Evolutionary conservation across 345 rosid genomes (phyloP), one percentile per base, ranked within the genome.

Genomic region (Lumnitzera littorea): DNA sequence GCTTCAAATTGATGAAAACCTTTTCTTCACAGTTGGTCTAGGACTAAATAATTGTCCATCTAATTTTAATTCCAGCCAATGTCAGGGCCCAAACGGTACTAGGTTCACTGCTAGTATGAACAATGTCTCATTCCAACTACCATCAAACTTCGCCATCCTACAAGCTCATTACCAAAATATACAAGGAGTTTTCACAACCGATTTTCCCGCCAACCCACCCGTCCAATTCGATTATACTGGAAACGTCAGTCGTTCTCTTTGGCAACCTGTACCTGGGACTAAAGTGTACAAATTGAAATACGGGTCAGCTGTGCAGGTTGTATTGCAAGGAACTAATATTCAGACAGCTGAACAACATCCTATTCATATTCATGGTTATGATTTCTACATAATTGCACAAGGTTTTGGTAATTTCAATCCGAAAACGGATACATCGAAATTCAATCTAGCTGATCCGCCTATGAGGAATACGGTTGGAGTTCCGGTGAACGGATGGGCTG

Each of bases 361-460:
- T 0, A 82, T 91, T 60, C 98, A 91, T 70, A 73, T 92, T 11
- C 98, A 92, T 5, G 98, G 98, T 64, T 84, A 92, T 41, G 91
- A 89, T 75, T 92, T 92, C 72, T 92, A 83, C 72, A 71, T 89
- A 13, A 46, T 92, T 13, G 98, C 79, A 1, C 74, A 76, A 66
- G 98, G 97, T 12, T 89, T 89, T 15, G 97, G 98, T 62, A 92
- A 92, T 67, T 92, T 92, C 55, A 60, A 89, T 68, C 82, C 88
- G 14, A 62, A 72, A 47, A 82, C 58, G 13, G 90, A 92, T 64
- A 58, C 74, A 11, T 62, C 80, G 0, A 87, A 84, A 68, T 92
- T 87, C 64, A 92, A 89, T 49, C 89, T 92, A 1, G 80, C 74
- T 20, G 97, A 92, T 78, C 98, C 98, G 12, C 98, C 97, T 3